Evolutionary conservation across 1,284 basidiomycete species (phyloP).

Genomic region (Phaffia rhodozyma): DNA sequence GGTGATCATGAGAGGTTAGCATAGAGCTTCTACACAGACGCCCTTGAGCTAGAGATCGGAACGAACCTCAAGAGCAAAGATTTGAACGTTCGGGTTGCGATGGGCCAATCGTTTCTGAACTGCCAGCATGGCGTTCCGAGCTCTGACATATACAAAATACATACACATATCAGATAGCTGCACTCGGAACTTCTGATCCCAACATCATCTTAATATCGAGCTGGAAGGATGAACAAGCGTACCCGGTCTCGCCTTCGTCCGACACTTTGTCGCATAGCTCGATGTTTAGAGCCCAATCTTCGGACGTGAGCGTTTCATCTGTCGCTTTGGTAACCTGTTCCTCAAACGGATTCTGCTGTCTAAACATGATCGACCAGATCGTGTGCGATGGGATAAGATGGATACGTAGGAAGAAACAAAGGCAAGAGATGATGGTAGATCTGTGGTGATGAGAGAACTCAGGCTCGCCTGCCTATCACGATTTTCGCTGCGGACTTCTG

Average conservation of each 20-base stretch:
- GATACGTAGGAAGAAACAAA: conserved; percentile 5
- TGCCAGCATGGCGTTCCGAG: conserved; percentile 71
- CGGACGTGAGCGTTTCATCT: conserved; percentile 82
- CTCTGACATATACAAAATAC: conserved; percentile 42
- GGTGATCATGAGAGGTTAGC: neutral
- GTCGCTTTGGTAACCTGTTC: conserved; percentile 67
- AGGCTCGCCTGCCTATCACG: no score
- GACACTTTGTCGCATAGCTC: conserved; percentile 94
- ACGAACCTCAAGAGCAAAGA: conserved; percentile 64
- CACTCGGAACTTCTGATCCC: conserved; percentile 5
- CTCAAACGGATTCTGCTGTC: neutral
- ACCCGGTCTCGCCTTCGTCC: conserved; percentile 77
- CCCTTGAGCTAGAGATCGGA: neutral
- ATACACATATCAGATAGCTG: conserved; percentile 2
- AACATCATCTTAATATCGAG: neutral
- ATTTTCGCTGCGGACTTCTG: neutral
- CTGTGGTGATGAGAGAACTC: neutral
- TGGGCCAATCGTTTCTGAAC: conserved; percentile 84
- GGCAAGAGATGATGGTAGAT: neutral
- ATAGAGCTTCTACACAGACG: neutral
- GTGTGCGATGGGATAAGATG: neutral
- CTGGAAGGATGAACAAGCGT: conserved; percentile 25
- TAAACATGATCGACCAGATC: neutral
- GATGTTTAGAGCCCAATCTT: conserved; percentile 92
- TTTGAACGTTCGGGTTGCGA: conserved; percentile 90